Base-by-base conservation (phyloP, 805 yeast genomes). In the Cyberlindnera maclurae region DNA sequence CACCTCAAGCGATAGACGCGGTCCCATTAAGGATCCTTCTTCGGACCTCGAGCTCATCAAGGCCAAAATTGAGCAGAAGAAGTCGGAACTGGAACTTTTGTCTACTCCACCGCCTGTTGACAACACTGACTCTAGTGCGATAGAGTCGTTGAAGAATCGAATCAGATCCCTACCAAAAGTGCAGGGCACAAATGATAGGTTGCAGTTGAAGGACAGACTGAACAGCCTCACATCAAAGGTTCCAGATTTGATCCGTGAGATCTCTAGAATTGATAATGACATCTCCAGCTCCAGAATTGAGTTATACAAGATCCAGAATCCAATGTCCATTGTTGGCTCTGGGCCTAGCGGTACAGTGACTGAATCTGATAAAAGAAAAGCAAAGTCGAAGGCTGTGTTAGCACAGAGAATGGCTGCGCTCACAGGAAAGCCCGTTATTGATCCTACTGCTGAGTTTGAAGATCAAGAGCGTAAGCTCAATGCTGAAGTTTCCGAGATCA, bases 321-420 rank as follows among this genome's bases (percentile, higher is more conserved):
- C 96, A 10, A 71, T 77, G 2, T 70, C 79, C 3, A 70, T 87
- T 60, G 67, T 70, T 20, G 97, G 96, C 4, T 75, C 93, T 5
- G 97, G 97, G 7, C 82, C 87, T 34, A 77, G 82, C 52, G 97
- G 97, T 24, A 77, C 77, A 43, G 74, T 87, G 8, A 89, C 97
- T 3, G 96, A 85, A 18, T 62, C 77, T 12, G 97, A 89, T 56
- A 73, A 83, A 43, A 74, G 83, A 46, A 82, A 83, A 51, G 93
- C 90, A 29, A 80, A 74, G 49, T 79, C 85, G 31, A 82, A 83
- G 54, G 94, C 90, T 30, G 63, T 79, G 40, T 67, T 93, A 50
- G 78, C 79, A 46, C 84, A 89, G 36, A 74, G 95, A 49, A 88
- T 90, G 95, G 95, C 96, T 22, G 86, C 90, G 4, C 71, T 90